Conservation (phyloP, 257 asterid species). For the Nicotiana obtusifolia region DNA sequence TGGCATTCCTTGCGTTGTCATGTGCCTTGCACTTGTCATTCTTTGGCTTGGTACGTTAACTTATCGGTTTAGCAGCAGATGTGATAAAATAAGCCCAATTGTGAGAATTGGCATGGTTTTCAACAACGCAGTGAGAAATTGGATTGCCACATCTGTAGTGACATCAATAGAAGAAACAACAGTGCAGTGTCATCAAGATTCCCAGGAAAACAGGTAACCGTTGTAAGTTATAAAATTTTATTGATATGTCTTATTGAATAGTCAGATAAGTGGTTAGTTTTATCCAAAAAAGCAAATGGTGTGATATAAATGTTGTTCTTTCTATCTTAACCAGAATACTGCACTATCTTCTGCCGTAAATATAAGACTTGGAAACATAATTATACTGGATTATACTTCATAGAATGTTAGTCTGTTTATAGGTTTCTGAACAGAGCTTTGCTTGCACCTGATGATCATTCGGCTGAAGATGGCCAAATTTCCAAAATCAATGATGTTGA, state of each 20-base stretch:
- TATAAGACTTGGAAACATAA: neutral
- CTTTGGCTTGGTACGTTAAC: conserved; percentile 50
- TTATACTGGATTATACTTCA: neutral
- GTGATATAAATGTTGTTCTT: neutral
- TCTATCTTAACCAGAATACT: neutral
- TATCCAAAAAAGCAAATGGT: neutral
- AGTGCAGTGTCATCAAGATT: conserved; percentile 29
- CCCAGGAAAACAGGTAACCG: conserved; percentile 48
- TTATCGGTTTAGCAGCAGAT: conserved; percentile 36
- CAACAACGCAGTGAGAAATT: conserved; percentile 38
- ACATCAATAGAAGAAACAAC: conserved; percentile 37
- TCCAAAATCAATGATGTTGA: conserved; percentile 34
- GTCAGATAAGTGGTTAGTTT: neutral
- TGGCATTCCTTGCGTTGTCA: conserved; percentile 60
- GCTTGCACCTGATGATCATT: conserved; percentile 23
- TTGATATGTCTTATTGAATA: neutral
- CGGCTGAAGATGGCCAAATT: conserved; percentile 18
- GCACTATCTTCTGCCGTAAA: neutral
- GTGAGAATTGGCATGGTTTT: conserved; percentile 50
- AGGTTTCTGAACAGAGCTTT: conserved; percentile 56
- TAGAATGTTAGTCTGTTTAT: neutral
- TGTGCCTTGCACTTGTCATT: conserved; percentile 46
- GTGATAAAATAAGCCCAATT: conserved; percentile 39
- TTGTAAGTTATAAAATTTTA: neutral
- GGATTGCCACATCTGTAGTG: conserved; percentile 26